These are phyloP conservation scores for Trichoderma sp. DNA, from an alignment of 2,329 filamentous ascomycete genomes.

Conservation along the genomic window DNA sequence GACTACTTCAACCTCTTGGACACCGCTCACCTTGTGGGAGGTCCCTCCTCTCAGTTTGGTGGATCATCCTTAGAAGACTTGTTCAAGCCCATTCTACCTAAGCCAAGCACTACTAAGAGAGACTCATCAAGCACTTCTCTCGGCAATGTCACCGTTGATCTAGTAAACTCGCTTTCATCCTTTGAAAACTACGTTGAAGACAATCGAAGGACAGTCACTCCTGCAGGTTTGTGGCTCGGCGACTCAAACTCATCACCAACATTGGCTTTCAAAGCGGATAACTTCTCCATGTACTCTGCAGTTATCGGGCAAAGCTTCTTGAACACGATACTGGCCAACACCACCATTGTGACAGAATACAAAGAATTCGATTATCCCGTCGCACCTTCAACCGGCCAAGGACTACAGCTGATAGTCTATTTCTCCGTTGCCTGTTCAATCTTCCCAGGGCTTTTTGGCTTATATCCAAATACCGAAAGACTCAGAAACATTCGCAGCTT, in stretches of 20 bases:
- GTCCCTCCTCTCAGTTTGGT: conserved; percentile 33
- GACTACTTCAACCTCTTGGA: conserved; percentile 33
- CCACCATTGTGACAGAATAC: conserved; percentile 69
- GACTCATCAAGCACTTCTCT: conserved; percentile 9
- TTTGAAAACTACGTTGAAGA: conserved; percentile 67
- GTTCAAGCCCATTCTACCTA: conserved; percentile 29
- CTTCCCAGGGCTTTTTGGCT: conserved; percentile 78
- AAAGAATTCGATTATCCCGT: conserved; percentile 73
- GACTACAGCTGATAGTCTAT: conserved; percentile 76
- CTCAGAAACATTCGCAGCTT: conserved; percentile 74
- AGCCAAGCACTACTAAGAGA: conserved; percentile 26
- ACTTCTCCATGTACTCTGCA: conserved; percentile 51
- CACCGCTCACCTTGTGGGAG: conserved; percentile 33
- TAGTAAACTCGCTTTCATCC: conserved; percentile 57
- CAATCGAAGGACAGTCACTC: conserved; percentile 68
- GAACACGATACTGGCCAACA: conserved; percentile 63
- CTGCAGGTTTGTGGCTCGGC: conserved; percentile 77
- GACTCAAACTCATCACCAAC: conserved; percentile 60
- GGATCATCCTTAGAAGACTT: conserved; percentile 25
- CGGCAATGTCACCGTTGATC: conserved; percentile 30
- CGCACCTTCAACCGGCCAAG: conserved; percentile 66
- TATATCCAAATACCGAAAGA: conserved; percentile 81
- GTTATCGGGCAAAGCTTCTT: conserved; percentile 66
- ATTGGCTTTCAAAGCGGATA: conserved; percentile 69
- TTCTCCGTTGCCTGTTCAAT: conserved; percentile 75